A percentile compares a stretch with the other conserved stretches of the same genome.
Evolutionary conservation across 2,329 filamentous ascomycete genomes (phyloP).

Genomic region (Lasiodiplodia theobromae): DNA sequence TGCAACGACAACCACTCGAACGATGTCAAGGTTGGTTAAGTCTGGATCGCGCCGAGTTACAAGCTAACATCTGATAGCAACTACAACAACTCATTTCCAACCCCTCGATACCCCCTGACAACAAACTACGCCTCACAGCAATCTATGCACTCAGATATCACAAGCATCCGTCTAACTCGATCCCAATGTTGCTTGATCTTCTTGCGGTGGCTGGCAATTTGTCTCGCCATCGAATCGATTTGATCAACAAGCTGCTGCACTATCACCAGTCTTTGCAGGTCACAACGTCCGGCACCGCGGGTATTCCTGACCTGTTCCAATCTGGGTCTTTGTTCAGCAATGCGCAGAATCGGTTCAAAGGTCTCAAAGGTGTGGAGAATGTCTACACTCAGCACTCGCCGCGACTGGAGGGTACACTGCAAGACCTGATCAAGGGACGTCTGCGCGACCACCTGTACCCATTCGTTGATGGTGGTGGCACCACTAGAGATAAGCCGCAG

Average conservation of each 20-base stretch:
- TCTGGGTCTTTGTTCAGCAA: constrained; percentile 86
- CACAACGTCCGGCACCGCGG: constrained; percentile 64
- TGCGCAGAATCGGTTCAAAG: constrained; percentile 87
- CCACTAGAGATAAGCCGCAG: constrained; percentile 93
- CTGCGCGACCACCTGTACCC: constrained; percentile 88
- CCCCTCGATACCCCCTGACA: constrained; percentile 76
- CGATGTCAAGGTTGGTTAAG: constrained; percentile 77
- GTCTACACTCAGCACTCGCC: constrained; percentile 98
- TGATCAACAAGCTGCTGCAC: constrained; percentile 80
- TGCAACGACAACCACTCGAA: constrained; percentile 94
- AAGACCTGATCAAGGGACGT: constrained; percentile 91
- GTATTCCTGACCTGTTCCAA: constrained; percentile 91
- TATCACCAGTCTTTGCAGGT: constrained; percentile 90
- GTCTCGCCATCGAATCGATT: constrained; percentile 74
- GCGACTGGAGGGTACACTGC: constrained; percentile 82
- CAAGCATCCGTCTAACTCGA: constrained; percentile 81
- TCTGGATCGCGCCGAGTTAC: background rate
- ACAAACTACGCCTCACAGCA: constrained; percentile 88
- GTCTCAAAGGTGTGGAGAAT: constrained; percentile 96
- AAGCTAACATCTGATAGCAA: background rate
- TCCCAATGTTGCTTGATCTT: constrained; percentile 86
- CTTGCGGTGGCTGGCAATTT: constrained; percentile 85
- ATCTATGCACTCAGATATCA: constrained; percentile 95
- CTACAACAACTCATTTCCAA: constrained; percentile 87
- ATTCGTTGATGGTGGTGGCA: constrained; percentile 86